phyloP scores from a whole-genome alignment of 192 early-diverging fungal genomes.

The Jimgerdemannia flammicorona region DNA sequence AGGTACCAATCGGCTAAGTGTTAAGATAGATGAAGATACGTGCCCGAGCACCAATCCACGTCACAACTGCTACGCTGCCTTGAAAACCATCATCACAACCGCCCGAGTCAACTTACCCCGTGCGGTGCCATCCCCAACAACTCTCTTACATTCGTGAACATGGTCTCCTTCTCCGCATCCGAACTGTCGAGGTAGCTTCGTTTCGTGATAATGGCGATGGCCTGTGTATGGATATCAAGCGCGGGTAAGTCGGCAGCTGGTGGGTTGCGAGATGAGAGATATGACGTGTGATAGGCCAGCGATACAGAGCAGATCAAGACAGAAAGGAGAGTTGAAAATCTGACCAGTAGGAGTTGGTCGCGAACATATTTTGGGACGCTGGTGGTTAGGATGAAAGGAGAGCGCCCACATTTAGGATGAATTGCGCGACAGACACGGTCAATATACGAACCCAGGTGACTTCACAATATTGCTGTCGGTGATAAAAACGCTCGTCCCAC shows the following conservation, averaged over 20 bases:
- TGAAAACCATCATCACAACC: too few species aligned
- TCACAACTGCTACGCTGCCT: background rate
- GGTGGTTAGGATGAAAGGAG: background rate
- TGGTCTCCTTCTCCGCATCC: slow-evolving; percentile 46
- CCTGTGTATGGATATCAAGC: background rate
- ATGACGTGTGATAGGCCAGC: background rate
- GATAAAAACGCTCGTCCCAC: too few species aligned
- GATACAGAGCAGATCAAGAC: background rate
- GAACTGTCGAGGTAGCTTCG: slow-evolving; percentile 57
- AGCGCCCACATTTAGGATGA: too few species aligned
- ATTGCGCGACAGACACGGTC: background rate
- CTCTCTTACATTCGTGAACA: slow-evolving; percentile 46
- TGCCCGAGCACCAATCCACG: background rate
- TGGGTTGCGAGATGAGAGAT: too few species aligned
- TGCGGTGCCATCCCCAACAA: slow-evolving; percentile 43
- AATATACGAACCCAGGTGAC: background rate
- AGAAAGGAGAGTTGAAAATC: background rate
- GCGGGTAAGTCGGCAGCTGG: too few species aligned
- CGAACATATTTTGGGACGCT: slow-evolving; percentile 50
- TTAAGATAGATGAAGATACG: too few species aligned
- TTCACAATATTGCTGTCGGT: background rate
- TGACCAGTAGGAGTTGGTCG: slow-evolving; percentile 43
- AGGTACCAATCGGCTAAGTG: too few species aligned
- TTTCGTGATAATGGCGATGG: slow-evolving; percentile 62
- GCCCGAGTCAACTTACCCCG: slow-evolving; percentile 13